Conservation (phyloP, 1,284 basidiomycete species). For the Ganoderma resinaceum region DNA sequence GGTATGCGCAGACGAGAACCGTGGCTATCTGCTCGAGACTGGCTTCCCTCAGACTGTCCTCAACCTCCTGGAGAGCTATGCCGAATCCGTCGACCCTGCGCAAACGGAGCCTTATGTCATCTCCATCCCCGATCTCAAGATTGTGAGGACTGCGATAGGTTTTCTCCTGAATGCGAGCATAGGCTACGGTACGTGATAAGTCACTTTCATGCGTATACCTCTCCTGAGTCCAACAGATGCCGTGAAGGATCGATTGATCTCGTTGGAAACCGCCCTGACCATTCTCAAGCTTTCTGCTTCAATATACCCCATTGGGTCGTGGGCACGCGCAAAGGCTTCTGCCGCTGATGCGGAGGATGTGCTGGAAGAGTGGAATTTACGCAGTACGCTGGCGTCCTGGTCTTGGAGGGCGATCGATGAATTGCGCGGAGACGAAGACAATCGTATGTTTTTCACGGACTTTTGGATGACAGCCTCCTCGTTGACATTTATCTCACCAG, state of each 20-base stretch:
- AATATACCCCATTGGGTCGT: constrained; percentile 74
- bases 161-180: constrained; percentile 83
- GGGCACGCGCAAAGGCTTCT: constrained; percentile 43
- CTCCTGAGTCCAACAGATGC: constrained; percentile 57
- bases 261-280: constrained; percentile 68
- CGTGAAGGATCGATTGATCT: constrained; percentile 70
- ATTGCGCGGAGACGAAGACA: constrained; percentile 36
- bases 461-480: background rate
- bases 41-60: constrained; percentile 72
- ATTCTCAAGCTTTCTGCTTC: constrained; percentile 72
- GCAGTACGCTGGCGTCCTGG: constrained; percentile 74
- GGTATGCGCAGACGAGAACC: constrained; percentile 60
- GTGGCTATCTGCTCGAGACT: constrained; percentile 70
- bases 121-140: constrained; percentile 67
- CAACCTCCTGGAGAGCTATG: constrained; percentile 73
- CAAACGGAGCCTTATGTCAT: constrained; percentile 54
- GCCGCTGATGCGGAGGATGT: constrained; percentile 33
- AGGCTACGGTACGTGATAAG: constrained; percentile 66
- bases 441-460: constrained; percentile 25
- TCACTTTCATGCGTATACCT: background rate
- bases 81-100: constrained; percentile 55
- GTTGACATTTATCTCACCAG: constrained; percentile 2
- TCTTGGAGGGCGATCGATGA: constrained; percentile 69
- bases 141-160: constrained; percentile 81
- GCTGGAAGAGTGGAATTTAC: constrained; percentile 69